Conservation (phyloP, 2,329 filamentous ascomycete genomes). For the Apiospora pterosperma region DNA sequence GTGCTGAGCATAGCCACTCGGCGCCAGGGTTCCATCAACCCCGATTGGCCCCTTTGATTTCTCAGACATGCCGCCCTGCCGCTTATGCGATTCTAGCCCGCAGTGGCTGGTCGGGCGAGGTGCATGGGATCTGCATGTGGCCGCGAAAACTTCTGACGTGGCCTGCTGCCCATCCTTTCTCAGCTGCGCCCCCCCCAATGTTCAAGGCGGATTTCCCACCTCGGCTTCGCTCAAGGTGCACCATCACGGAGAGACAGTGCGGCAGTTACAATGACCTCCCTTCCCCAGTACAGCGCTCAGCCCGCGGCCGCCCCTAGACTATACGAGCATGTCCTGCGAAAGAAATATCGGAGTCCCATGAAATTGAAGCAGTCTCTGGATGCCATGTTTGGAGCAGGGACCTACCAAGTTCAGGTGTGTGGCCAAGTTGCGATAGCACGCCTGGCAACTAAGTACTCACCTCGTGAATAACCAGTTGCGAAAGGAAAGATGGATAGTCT, state of each 20-base stretch:
- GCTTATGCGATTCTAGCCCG: not conserved
- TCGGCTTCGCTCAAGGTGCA: not conserved
- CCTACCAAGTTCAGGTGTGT: not conserved
- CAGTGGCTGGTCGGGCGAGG: not conserved
- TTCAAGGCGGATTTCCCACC: not conserved
- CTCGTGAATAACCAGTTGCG: not conserved
- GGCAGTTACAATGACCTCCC: not conserved
- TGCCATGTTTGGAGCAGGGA: not conserved
- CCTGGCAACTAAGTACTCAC: too few species aligned
- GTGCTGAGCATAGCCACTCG: not conserved
- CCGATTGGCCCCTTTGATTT: not conserved
- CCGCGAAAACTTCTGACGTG: not conserved
- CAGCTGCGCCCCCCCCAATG: not conserved
- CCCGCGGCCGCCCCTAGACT: not conserved
- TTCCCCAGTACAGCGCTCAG: not conserved
- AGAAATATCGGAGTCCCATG: not conserved
- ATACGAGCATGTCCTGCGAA: not conserved
- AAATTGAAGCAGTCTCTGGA: not conserved
- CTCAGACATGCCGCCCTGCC: not conserved
- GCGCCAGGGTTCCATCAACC: not conserved
- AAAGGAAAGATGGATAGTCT: not conserved
- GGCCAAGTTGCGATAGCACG: not conserved
- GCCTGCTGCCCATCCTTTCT: not conserved
- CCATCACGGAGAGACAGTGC: not conserved
- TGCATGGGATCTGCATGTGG: not conserved